Base-by-base conservation (phyloP, 257 asterid genomes). In the Verbena officinalis region DNA sequence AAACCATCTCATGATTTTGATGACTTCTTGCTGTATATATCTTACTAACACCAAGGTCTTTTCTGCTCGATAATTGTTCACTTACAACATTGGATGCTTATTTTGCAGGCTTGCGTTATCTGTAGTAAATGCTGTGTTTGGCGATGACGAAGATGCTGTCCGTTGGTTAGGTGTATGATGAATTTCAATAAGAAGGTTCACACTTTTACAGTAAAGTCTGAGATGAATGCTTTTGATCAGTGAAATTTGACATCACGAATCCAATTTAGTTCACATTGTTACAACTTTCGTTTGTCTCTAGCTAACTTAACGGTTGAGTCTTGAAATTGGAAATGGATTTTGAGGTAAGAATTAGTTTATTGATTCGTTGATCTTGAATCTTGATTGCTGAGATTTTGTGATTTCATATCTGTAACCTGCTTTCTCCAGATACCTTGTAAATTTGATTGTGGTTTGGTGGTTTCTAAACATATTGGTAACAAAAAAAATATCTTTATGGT, bases 51-150 rank as follows among this genome's bases (percentile, higher is more conserved):
- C n/a, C n/a, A n/a, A n/a, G n/a, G n/a, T n/a, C n/a, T n/a, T n/a
- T n/a, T n/a, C n/a, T n/a, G n/a, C n/a, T n/a, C n/a, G n/a, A n/a
- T 16, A 15, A 44, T n/a, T 16, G 10, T 44, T 36, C 4, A 14
- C 9, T 7, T 5, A 27, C 33, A 27, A 2, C 33, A 5, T 5
- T 5, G 45, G 45, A 9, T 12, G n/a, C 39, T 53, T 68, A 20
- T 33, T 54, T 62, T 75, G 87, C 86, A 88, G 95, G 85, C 86
- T 88, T 22, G 80, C 85, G 13, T 68, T 91, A 69, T 76, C 95
- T 11, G 76, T 74, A n/a, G 75, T 86, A 62, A 76, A 75, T 46
- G 78, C 77, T 58, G 80, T 84, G 36, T 85, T 90, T 9, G 88
- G 82, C 22, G 95, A 86, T n/a, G 95, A 84, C 48, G 95, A 83